These are phyloP conservation scores for Amauroascus niger DNA, from an alignment of 2,329 filamentous ascomycete genomes.

Conservation along the genomic window DNA sequence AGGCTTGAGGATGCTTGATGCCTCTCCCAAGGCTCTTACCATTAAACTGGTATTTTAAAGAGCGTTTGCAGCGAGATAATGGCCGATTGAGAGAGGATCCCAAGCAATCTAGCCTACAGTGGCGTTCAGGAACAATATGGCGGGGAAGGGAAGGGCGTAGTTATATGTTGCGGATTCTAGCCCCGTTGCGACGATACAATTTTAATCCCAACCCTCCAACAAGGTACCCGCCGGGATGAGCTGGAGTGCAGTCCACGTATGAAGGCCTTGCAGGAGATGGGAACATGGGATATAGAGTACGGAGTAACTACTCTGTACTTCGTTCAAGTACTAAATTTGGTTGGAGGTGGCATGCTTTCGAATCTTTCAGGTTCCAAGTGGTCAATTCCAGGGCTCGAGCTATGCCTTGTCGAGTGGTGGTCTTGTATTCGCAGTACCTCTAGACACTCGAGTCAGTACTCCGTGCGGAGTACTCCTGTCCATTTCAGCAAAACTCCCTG, in stretches of 20 bases:
- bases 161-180: neutral
- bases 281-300: neutral
- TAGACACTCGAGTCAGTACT: too few relatives aligned
- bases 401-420: too few relatives aligned
- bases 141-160: neutral
- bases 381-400: too few relatives aligned
- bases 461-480: too few relatives aligned
- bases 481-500: neutral
- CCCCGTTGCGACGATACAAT: neutral
- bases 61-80: neutral
- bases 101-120: neutral
- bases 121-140: neutral
- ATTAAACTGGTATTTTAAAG: neutral
- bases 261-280: neutral
- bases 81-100: neutral
- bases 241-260: neutral
- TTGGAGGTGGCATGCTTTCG: too few relatives aligned
- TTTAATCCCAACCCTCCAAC: constrained; percentile 4
- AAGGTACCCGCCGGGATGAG: constrained; percentile 2
- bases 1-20: constrained; percentile 11
- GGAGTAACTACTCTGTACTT: too few relatives aligned
- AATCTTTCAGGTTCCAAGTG: too few relatives aligned
- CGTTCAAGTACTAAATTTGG: too few relatives aligned
- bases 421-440: too few relatives aligned
- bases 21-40: constrained; percentile 5